Base-by-base conservation (phyloP, 345 rosid genomes). In the Crucihimalaya himalaica region DNA sequence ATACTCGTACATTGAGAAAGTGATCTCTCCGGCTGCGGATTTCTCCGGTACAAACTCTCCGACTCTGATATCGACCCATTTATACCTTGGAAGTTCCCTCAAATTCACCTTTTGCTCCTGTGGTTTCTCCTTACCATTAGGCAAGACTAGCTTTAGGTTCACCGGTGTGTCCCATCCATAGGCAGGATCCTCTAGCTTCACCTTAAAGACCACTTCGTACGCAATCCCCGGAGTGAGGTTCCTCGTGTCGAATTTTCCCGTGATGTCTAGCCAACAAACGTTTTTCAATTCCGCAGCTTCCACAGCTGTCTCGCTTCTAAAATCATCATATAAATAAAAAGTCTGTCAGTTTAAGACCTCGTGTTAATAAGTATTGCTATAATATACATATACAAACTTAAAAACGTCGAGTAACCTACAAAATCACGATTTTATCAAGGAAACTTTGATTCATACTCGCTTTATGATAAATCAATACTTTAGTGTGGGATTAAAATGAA, bases 261-360 rank as follows among this genome's bases (percentile, higher is more conserved):
- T 47, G 19, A 82, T 70, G 21, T 84, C 92, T 19, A 93, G 88
- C 96, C 97, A 84, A 35, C 93, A 85, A 16, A 87, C 88, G 2
- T 67, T 13, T 40, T 82, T 10, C 51, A 90, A 60, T 46, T 79
- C 86, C 3, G 74, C 88, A 43, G 76, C 84, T 16, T 88, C 85
- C 19, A 88, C 66, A 25, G 0, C 4, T 47, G 66, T 31, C 34
- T 65, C 76, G 6, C 80, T 77, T 12, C 51, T 8, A 20, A 8
- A 45, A 12, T 51, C 25, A 62, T 62, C 0, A 6, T n/a, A n/a
- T n/a, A n/a, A n/a, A n/a, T n/a, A n/a, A n/a, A n/a, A n/a, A n/a
- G n/a, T n/a, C n/a, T n/a, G n/a, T n/a, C n/a, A n/a, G n/a, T n/a
- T n/a, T 5, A 55, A 55, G 43, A 14, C 27, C 45, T 34, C 28